Evolutionary conservation across 2,329 filamentous ascomycete species (phyloP).

Genomic region (Colletotrichum sp.): DNA sequence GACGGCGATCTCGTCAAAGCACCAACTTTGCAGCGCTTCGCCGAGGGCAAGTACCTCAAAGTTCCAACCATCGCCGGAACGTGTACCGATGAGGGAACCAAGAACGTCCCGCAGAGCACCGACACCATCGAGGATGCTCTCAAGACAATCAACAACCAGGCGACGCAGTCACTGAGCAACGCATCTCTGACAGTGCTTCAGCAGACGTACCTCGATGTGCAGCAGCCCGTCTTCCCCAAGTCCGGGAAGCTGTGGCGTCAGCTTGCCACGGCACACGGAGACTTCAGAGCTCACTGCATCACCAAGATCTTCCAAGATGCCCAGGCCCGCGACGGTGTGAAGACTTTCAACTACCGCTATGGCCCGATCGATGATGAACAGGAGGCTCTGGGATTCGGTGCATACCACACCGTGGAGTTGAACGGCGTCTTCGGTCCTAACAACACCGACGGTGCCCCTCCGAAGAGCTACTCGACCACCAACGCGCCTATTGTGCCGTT

Average conservation of each 20-base stretch:
- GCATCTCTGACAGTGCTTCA: slow-evolving; percentile 35
- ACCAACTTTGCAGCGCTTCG: slow-evolving; percentile 53
- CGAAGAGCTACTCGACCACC: slow-evolving; percentile 58
- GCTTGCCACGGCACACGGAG: slow-evolving; percentile 37
- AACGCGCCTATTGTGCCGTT: slow-evolving; percentile 66
- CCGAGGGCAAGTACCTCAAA: slow-evolving; percentile 54
- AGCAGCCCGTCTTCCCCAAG: slow-evolving; percentile 33
- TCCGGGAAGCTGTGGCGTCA: slow-evolving; percentile 42
- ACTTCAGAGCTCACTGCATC: slow-evolving; percentile 41
- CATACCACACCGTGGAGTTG: slow-evolving; percentile 71
- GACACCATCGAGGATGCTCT: slow-evolving; percentile 37
- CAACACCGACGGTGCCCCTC: slow-evolving; percentile 53
- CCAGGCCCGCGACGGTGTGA: slow-evolving; percentile 35
- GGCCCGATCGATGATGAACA: slow-evolving; percentile 66
- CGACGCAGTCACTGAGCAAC: slow-evolving; percentile 34
- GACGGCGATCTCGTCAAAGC: slow-evolving; percentile 59
- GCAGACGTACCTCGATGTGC: slow-evolving; percentile 38
- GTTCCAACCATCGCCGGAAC: slow-evolving; percentile 57
- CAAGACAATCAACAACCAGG: slow-evolving; percentile 39
- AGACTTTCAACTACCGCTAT: slow-evolving; percentile 72
- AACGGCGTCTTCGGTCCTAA: slow-evolving; percentile 71
- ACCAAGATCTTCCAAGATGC: slow-evolving; percentile 33
- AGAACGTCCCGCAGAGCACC: slow-evolving; percentile 32
- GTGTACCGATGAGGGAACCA: slow-evolving; percentile 43
- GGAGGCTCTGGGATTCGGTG: slow-evolving; percentile 61